Conservation (phyloP, 805 yeast species). For the Saccharomycopsis oosterbeekiorum region DNA sequence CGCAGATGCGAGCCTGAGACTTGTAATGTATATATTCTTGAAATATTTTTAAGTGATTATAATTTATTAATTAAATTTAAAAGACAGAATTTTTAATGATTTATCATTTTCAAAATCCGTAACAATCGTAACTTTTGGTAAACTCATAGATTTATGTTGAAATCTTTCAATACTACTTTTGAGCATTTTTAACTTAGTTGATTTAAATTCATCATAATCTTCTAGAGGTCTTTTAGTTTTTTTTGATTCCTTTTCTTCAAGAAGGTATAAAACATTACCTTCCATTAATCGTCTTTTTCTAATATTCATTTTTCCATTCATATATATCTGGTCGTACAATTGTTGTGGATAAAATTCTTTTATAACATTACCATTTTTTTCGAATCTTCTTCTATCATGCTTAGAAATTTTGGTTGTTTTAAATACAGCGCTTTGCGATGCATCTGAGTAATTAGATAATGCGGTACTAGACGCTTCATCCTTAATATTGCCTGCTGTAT, state of each 20-base stretch:
- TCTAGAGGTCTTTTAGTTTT: not conserved
- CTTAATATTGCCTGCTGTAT: not conserved
- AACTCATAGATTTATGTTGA: not conserved
- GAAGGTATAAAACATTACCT: conserved; percentile 13
- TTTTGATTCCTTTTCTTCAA: conserved; percentile 2
- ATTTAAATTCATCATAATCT: not conserved
- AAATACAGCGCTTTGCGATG: not conserved
- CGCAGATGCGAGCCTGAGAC: too few relatives aligned
- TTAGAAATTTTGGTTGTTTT: conserved; percentile 4
- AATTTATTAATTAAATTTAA: not conserved
- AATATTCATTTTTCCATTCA: not conserved
- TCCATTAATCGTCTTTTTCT: not conserved
- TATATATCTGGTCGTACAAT: conserved; percentile 6
- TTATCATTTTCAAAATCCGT: not conserved
- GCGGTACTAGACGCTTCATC: not conserved
- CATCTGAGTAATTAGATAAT: not conserved
- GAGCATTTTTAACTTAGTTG: conserved; percentile 1
- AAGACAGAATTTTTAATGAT: not conserved
- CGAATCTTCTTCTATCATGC: conserved; percentile 8
- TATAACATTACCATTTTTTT: conserved; percentile 3
- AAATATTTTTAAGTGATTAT: too few relatives aligned
- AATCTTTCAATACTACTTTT: not conserved
- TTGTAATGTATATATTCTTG: not conserved
- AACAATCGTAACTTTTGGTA: not conserved
- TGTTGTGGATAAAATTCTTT: conserved; percentile 11